Conservation (phyloP, 2,329 filamentous ascomycete species). For the Keithomyces neogunnii region DNA sequence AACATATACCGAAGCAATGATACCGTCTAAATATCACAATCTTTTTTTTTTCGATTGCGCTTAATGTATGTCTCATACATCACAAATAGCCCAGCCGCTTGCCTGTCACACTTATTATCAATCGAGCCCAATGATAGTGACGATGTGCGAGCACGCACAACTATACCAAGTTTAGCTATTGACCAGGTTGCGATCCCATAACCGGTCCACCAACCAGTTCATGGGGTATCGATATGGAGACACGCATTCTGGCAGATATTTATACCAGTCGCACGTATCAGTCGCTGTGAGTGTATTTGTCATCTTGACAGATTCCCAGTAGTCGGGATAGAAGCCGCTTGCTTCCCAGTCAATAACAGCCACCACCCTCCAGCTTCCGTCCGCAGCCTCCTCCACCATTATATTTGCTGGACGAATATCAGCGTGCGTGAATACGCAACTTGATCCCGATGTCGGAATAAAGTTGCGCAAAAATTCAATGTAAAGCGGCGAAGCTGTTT, state of each 20-base stretch:
- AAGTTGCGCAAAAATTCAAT: too few species aligned
- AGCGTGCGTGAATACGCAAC: too few species aligned
- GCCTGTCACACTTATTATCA: too few species aligned
- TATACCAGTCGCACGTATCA: constrained; percentile 8
- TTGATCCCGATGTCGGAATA: too few species aligned
- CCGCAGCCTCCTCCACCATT: constrained; percentile 1
- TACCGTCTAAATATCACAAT: too few species aligned
- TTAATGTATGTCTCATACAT: too few species aligned
- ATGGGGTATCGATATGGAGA: constrained; percentile 1
- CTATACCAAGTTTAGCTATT: neutral
- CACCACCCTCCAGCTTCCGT: constrained; percentile 6
- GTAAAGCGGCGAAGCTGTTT: too few species aligned
- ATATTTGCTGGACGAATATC: neutral
- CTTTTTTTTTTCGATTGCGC: too few species aligned
- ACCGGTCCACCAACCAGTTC: constrained; percentile 1
- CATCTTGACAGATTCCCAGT: constrained; percentile 12
- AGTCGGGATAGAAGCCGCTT: constrained; percentile 13
- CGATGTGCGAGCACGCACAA: too few species aligned
- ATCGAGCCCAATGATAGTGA: too few species aligned
- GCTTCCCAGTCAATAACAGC: constrained; percentile 12
- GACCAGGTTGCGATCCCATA: constrained; percentile 2
- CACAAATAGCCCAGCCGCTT: too few species aligned
- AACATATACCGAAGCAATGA: too few species aligned
- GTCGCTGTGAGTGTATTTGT: constrained; percentile 10
- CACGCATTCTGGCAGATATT: constrained; percentile 5